A percentile compares a stretch with the other conserved stretches of the same genome.
Conservation (phyloP, 1,284 basidiomycete species). For the Inonotus hispidus region DNA sequence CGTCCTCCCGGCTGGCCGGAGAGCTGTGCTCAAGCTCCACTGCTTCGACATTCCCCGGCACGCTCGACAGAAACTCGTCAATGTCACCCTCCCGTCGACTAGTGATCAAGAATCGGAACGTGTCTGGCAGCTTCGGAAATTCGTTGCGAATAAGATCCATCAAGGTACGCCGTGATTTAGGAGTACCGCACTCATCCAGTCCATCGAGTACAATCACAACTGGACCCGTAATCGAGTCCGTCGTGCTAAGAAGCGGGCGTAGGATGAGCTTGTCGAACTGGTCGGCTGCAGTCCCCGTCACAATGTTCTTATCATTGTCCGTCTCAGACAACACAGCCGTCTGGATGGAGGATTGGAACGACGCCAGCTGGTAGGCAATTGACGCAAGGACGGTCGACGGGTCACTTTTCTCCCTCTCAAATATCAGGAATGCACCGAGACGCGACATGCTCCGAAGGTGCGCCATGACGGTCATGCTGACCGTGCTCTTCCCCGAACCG, state of each 20-base stretch:
- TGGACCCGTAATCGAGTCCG: neutral
- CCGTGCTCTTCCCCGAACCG: slow-evolving; percentile 25
- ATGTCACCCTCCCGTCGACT: neutral
- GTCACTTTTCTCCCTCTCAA: slow-evolving; percentile 18
- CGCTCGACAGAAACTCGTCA: neutral
- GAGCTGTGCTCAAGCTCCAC: neutral
- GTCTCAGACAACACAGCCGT: neutral
- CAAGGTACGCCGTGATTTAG: slow-evolving; percentile 26
- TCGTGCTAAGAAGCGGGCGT: neutral
- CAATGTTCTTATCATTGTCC: neutral
- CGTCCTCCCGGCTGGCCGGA: neutral
- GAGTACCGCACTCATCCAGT: slow-evolving; percentile 10
- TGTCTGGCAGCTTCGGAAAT: slow-evolving; percentile 11
- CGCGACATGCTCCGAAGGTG: neutral
- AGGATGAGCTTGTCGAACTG: slow-evolving; percentile 5
- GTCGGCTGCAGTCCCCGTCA: neutral
- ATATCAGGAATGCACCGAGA: slow-evolving; percentile 16
- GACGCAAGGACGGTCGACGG: slow-evolving; percentile 20
- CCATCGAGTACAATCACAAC: slow-evolving; percentile 9
- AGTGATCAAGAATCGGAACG: slow-evolving; percentile 7
- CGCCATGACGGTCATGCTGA: slow-evolving; percentile 19
- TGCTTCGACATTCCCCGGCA: neutral
- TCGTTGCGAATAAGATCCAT: slow-evolving; percentile 25
- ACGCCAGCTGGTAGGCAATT: slow-evolving; percentile 20
- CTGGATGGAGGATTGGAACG: slow-evolving; percentile 16